Base-by-base conservation (phyloP, 2,329 filamentous ascomycete species). In the Macrophomina pseudophaseolina region DNA sequence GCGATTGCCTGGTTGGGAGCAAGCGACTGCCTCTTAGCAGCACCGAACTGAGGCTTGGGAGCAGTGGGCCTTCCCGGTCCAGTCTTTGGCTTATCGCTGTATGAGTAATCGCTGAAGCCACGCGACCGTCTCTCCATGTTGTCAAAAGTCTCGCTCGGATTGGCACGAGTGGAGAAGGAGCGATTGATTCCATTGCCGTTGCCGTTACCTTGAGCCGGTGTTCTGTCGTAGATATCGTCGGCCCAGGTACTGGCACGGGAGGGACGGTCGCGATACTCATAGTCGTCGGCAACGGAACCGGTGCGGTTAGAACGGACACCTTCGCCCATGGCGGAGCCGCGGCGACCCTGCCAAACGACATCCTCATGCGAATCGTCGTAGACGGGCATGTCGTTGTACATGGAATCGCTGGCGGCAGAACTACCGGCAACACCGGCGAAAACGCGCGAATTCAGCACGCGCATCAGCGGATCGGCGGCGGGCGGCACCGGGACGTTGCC, bases 351-450 rank as follows among this genome's bases (percentile, higher is more conserved):
- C 92, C 93, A 97, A 6, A 93, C 89, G 8, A 92, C 88, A 71
- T 94, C 89, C 72, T 97, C 93, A 74, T 92, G 91, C 46, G 85
- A 81, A 68, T 94, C 89, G 73, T 94, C 93, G 79, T 97, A 98
- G 30, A 96, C 87, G 12, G 95, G 94, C 23, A 91, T 87, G 74
- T 98, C 94, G 79, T 98, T 98, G 84, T 98, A 98, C 88, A 95
- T 94, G 54, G 82, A 75, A 72, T 92, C 89, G 67, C 86, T 84
- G 54, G 77, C 73, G 5, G 74, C 72, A 14, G 78, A 79, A 33
- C 73, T 75, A 68, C 79, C 79, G 38, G 84, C 80, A 67, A 87
- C 83, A 54, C 93, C 92, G 49, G 88, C 88, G 79, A 99, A 99
- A 60, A 90, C 85, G 67, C 93, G 87, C 33, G 93, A 94, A 80